Evolutionary conservation across 2,329 filamentous ascomycete species (phyloP), one percentile per base, ranked within the genome.

Genomic region (Zymoseptoria pseudotritici): DNA sequence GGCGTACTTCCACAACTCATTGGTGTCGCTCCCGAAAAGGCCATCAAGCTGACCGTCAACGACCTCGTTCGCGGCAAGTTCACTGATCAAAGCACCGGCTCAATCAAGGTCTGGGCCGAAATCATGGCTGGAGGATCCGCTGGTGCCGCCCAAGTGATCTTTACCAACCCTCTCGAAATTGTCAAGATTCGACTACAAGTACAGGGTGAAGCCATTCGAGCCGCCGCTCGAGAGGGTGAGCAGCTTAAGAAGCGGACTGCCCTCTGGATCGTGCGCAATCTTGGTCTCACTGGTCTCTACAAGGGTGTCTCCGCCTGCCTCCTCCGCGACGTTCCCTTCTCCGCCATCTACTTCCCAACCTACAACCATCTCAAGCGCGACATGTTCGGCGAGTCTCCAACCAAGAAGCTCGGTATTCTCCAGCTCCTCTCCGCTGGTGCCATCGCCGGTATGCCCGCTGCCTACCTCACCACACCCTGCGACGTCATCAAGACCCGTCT

Each of bases 401-500:
- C 86, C 59, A 91, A 97, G 80, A 94, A 90, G 77, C 86, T 99
- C 22, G 90, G 93, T 55, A 83, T 99, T 54, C 62, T 96, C 49
- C 93, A 97, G 78, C 87, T 99, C 59, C 83, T 99, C 63, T 94
- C 90, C 20, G 91, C 94, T 7, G 94, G 94, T 79, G 94, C 94
- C 61, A 97, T 99, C 55, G 79, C 79, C 11, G 79, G 79, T 71
- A 81, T 81, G 79, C 79, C 79, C 11, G 78, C 79, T 17, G 79
- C 79, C 11, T 99, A 99, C 79, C 82, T 99, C 63, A 99, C 94
- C 22, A 99, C 94, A 1, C 94, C 94, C 0, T 97, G 90, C 79
- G 94, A 99, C 72, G 94, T 99, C 63, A 97, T 99, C 86, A 99
- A 99, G 83, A 99, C 94, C 2, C 89, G 94, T 74, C 83, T 99